A percentile compares a stretch with the other conserved stretches of the same genome.
phyloP scores from a whole-genome alignment of 2,329 filamentous ascomycete species.

The Venturia nashicola region DNA sequence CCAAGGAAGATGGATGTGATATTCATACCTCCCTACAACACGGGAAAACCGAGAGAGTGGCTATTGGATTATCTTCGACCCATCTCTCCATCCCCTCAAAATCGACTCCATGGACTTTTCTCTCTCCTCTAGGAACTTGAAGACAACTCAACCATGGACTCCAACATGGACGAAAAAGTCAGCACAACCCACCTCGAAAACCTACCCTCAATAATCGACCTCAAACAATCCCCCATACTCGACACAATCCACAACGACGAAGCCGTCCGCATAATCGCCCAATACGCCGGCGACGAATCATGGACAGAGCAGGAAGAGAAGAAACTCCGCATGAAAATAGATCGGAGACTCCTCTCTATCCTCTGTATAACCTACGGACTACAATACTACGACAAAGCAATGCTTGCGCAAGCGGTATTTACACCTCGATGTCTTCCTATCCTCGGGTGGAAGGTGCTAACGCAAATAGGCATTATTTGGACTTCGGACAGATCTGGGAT shows the following conservation, averaged over 20 bases:
- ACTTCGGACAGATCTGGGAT: constrained; percentile 27
- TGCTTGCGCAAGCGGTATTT: constrained; percentile 39
- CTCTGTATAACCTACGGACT: constrained; percentile 34
- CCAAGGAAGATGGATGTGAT: not conserved
- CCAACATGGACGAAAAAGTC: not conserved
- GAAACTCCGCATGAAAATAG: constrained; percentile 29
- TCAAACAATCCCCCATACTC: constrained; percentile 4
- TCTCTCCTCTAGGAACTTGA: not conserved
- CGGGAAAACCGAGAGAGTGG: not conserved
- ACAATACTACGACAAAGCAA: constrained; percentile 41
- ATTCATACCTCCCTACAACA: not conserved
- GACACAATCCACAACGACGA: constrained; percentile 28
- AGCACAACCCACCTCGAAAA: not conserved
- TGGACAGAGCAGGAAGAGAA: constrained; percentile 34
- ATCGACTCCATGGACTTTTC: not conserved
- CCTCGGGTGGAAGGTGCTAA: not conserved
- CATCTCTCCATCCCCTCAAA: not conserved
- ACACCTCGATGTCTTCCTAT: not conserved
- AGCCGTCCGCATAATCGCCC: constrained; percentile 28
- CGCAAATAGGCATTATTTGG: constrained; percentile 28
- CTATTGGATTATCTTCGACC: not conserved
- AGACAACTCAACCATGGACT: not conserved
- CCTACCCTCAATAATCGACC: not conserved
- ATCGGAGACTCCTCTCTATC: constrained; percentile 33
- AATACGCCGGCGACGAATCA: constrained; percentile 28